These are phyloP conservation scores for Emiliania huxleyi DNA, from an alignment of 78 protist genomes.

Conservation along the genomic window DNA sequence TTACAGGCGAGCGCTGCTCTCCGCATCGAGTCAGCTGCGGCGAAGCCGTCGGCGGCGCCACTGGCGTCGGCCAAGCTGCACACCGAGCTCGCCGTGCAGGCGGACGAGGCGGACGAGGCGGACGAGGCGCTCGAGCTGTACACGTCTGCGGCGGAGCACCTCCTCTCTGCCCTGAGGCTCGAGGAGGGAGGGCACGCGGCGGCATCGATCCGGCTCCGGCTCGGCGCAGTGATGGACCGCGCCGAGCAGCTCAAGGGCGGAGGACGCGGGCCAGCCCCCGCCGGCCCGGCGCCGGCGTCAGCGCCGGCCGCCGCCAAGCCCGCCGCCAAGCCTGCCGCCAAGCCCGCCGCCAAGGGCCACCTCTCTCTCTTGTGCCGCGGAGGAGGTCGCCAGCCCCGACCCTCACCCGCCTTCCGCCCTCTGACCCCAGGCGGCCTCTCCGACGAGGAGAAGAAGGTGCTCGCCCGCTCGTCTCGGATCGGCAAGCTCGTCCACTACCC, in stretches of 20 bases:
- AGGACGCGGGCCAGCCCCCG: not conserved
- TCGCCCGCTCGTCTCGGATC: not conserved
- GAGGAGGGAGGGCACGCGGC: not conserved
- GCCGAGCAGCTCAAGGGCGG: slow-evolving; percentile 10
- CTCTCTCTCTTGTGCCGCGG: too few relatives aligned
- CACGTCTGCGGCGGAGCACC: not conserved
- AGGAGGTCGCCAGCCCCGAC: too few relatives aligned
- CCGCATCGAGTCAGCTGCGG: not conserved
- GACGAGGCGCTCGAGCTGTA: slow-evolving; percentile 6
- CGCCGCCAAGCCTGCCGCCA: not conserved
- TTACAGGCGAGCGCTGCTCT: too few relatives aligned
- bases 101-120: slow-evolving; percentile 1
- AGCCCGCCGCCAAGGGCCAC: not conserved
- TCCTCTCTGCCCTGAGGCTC: not conserved
- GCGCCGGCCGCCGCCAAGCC: not conserved
- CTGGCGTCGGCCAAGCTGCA: not conserved
- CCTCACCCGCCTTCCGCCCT: too few relatives aligned
- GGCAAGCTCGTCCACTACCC: not conserved
- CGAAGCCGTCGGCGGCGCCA: not conserved
- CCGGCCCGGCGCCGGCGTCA: not conserved
- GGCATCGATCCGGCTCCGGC: not conserved
- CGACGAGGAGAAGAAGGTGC: not conserved
- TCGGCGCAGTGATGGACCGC: not conserved
- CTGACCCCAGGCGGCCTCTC: too few relatives aligned
- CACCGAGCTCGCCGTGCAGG: slow-evolving; percentile 3